Percentiles rank a stretch among this genome's conserved stretches.
Evolutionary conservation across 2,329 filamentous ascomycete genomes (phyloP).

Genomic region (Zymoseptoria passerinii): DNA sequence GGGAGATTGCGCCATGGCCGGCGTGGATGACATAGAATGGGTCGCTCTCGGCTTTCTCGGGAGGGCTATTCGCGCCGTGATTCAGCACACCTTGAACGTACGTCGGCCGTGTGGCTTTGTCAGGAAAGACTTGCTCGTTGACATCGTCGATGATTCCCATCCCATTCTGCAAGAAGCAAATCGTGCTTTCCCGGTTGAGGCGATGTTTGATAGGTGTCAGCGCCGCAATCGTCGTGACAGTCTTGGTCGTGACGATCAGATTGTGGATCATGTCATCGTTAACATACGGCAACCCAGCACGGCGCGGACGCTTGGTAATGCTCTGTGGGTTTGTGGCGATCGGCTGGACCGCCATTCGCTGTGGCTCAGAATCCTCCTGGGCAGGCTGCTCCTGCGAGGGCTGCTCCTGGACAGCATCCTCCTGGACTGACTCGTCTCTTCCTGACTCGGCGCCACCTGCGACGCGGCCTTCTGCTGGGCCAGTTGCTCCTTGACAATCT

Average conservation of each 20-base stretch:
- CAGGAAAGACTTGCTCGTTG: conserved; percentile 60
- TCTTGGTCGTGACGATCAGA: conserved; percentile 72
- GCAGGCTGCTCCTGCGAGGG: neutral
- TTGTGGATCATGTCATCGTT: conserved; percentile 52
- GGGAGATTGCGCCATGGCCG: conserved; percentile 50
- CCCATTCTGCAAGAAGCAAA: conserved; percentile 72
- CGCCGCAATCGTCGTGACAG: conserved; percentile 57
- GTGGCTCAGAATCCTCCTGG: neutral
- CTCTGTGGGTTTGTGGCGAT: neutral
- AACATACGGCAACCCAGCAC: neutral
- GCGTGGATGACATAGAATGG: conserved; percentile 50
- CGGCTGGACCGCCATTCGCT: neutral
- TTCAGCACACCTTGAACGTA: conserved; percentile 65
- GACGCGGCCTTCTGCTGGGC: neutral
- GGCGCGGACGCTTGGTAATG: neutral
- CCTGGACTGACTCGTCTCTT: neutral
- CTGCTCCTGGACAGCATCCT: too few species aligned
- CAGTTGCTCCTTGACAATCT: conserved; percentile 15
- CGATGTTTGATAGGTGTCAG: conserved; percentile 58
- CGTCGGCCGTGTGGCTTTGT: conserved; percentile 56
- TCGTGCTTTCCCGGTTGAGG: conserved; percentile 58
- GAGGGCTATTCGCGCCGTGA: conserved; percentile 45
- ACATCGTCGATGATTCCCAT: conserved; percentile 77
- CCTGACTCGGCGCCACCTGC: neutral
- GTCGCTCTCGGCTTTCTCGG: conserved; percentile 27